Base-by-base conservation (phyloP, 2,329 filamentous ascomycete genomes). In the Xylaria sp. region DNA sequence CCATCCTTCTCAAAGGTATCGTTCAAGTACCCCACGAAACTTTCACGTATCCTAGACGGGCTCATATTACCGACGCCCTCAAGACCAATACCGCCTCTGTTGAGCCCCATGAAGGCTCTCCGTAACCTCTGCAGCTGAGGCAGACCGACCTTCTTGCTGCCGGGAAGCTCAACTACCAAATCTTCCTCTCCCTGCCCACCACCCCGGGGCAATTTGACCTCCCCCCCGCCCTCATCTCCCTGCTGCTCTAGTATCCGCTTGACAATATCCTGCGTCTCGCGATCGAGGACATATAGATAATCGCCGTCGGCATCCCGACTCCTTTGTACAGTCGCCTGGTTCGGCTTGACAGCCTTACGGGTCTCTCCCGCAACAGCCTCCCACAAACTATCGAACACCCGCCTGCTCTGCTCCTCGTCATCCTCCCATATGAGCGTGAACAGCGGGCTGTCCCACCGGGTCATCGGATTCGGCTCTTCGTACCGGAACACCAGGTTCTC, bases 391-490 rank as follows among this genome's bases (percentile, higher is more conserved):
- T 90, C 88, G 69, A 89, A 91, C 1, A 86, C 85, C 68, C 81
- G 79, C 36, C 73, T 79, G 9, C 85, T 78, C 75, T 89, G 89
- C n/a, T 85, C 86, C 65, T 85, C 85, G 64, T 86, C 86, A 77
- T 97, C 93, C 53, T 94, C 90, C 85, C 90, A 92, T 11, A 93
- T 85, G 0, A 96, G 85, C 3, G 91, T 91, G 80, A 95, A 96
- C 2, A 96, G 85, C 1, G 93, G 93, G 63, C 90, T 92, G 78
- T 97, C 93, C 93, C 93, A 97, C 51, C 92, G 84, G 2, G 87
- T 90, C 92, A 95, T 94, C 24, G 90, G 88, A 77, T 95, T 96
- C 14, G 93, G 93, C 80, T 97, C 93, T 79, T 97, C 93, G 77
- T 94, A 94, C 63, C 93, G 85, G 77, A 93, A 95, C 39, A 93